Base-by-base conservation (phyloP, 2,329 filamentous ascomycete genomes). In the Colletotrichum chlorophyti region DNA sequence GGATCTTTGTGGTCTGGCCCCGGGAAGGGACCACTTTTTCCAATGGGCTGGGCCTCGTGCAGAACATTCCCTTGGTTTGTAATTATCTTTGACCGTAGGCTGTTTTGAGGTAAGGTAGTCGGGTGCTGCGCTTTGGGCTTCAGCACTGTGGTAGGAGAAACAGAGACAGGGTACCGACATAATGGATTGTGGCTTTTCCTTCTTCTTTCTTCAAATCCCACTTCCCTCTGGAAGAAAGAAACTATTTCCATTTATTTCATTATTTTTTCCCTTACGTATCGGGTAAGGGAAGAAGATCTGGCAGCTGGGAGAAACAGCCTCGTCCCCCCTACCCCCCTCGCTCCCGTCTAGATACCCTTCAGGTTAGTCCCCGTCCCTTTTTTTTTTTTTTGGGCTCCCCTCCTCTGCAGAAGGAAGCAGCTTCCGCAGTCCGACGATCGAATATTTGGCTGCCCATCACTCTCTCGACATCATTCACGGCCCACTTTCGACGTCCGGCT, bases 371-470 rank as follows among this genome's bases (percentile, higher is more conserved):
- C 26, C 41, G 17, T 15, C 35, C 17, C 10, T 17, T 38, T 29
- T 38, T 19, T 19, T 38, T 4, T 15, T 21, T 19, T 38, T 19
- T 38, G 21, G 15, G 17, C n/a, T 38, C 5, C 10, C 7, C 21
- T 5, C 35, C 7, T 52, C 47, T 52, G 31, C 46, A 52, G 46
- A 43, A 57, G 53, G n/a, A 45, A 57, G 21, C 34, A 24, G 11
- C 29, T 15, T 27, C 43, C 51, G n/a, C 23, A 14, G n/a, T 27
- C 42, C 40, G 24, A 29, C 40, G 48, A 58, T 58, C 53, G 53
- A 17, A 26, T 27, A 46, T 53, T 53, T 46, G 27, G 53, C 53
- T 19, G 48, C 6, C 40, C 53, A 58, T 58, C 48, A 58, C 32
- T 23, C 21, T n/a, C 24, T 11, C 19, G 14, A 26, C 19, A 29